These are phyloP conservation scores for Colletotrichum camelliae DNA, from an alignment of 2,329 filamentous ascomycete species.

Conservation along the genomic window DNA sequence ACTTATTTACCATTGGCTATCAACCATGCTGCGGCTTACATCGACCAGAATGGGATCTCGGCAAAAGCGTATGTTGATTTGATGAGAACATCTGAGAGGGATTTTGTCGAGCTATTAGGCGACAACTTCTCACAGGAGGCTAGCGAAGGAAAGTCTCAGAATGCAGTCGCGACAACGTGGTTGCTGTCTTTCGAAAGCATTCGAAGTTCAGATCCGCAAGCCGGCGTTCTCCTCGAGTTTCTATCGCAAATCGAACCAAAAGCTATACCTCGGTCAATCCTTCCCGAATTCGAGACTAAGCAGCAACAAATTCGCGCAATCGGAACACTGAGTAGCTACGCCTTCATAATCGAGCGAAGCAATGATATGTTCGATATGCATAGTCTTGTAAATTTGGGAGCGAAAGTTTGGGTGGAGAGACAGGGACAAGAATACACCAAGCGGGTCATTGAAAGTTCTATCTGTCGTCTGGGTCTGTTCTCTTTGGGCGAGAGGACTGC, in stretches of 20 bases:
- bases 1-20: slow-evolving; percentile 45
- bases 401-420: not conserved
- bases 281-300: slow-evolving; percentile 24
- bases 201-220: slow-evolving; percentile 25
- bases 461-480: no score
- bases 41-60: slow-evolving; percentile 31
- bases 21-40: slow-evolving; percentile 41
- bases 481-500: no score
- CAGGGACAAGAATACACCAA: not conserved
- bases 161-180: no score
- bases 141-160: no score
- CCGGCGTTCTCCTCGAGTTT: slow-evolving; percentile 39
- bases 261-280: slow-evolving; percentile 37
- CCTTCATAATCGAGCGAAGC: slow-evolving; percentile 25
- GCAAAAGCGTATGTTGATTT: slow-evolving; percentile 33
- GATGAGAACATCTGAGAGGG: slow-evolving; percentile 30
- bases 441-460: not conserved
- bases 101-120: slow-evolving; percentile 33
- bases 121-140: not conserved
- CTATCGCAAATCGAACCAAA: slow-evolving; percentile 40
- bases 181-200: no score
- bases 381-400: slow-evolving; percentile 30
- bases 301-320: slow-evolving; percentile 25
- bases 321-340: slow-evolving; percentile 30
- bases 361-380: slow-evolving; percentile 33